These are phyloP conservation scores for Platanus orientalis DNA, from an alignment of 164 flowering plant genomes.

Conservation along the genomic window DNA sequence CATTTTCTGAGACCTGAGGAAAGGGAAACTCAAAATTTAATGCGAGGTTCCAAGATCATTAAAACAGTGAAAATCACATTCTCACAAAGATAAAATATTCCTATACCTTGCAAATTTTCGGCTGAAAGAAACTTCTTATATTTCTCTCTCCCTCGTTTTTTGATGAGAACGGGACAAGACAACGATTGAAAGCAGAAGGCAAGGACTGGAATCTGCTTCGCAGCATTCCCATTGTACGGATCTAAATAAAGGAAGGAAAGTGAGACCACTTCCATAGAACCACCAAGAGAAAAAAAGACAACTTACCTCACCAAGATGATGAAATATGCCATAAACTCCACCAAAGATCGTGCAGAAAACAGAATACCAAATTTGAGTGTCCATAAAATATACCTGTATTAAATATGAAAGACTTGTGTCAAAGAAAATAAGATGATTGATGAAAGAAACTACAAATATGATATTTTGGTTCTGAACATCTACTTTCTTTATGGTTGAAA, in stretches of 20 bases:
- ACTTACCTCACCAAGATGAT: slow-evolving; percentile 95
- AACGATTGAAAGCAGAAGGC: slow-evolving; percentile 67
- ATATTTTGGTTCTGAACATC: background rate
- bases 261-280: slow-evolving; percentile 3
- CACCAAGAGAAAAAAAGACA: background rate
- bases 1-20: slow-evolving; percentile 38
- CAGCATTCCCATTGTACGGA: slow-evolving; percentile 86
- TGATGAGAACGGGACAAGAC: slow-evolving; percentile 52
- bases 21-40: slow-evolving; percentile 1
- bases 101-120: slow-evolving; percentile 40
- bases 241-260: slow-evolving; percentile 35
- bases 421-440: background rate
- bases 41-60: background rate
- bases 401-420: background rate
- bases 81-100: background rate
- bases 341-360: slow-evolving; percentile 48
- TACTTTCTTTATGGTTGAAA: background rate
- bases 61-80: background rate
- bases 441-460: background rate
- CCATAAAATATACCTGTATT: slow-evolving; percentile 54
- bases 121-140: slow-evolving; percentile 27
- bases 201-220: slow-evolving; percentile 72
- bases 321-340: slow-evolving; percentile 51
- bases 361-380: slow-evolving; percentile 58
- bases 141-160: slow-evolving; percentile 30